Evolutionary conservation across 164 flowering plant species (phyloP), one percentile per base, ranked within the genome.

Genomic region (Cinnamomum chago): DNA sequence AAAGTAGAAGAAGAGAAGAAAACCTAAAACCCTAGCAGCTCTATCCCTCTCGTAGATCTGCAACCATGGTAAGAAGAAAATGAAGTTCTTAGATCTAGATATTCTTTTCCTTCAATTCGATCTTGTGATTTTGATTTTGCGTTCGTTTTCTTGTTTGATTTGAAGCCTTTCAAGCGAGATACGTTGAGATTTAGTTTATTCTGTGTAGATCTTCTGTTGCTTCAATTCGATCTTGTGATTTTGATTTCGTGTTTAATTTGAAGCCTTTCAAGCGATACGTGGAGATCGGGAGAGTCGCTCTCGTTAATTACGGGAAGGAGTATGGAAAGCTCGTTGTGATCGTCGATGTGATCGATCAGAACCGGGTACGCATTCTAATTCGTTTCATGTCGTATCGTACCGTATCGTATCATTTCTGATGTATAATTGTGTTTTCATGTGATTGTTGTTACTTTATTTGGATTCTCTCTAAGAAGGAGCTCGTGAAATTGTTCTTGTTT

Each of bases 181-280:
- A 33, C 40, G 40, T 33, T 33, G 40, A 33, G 40, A 33, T 33
- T 27, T 27, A 27, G 28, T 27, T 27, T 27, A 27, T 27, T 30
- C 35, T 30, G 0, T 40, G 47, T 9, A 40, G 47, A 40, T 40
- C 35, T 30, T 4, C 35, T 30, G 35, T 30, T 30, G 10, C 47
- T 40, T 40, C 47, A 1, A 40, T 7, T 40, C 10, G 47, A 40
- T 40, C 47, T 5, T 40, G 47, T 25, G 28, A 27, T 24, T 60
- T 18, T 64, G 15, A 64, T 25, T 23, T 50, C 3, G 18, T 40
- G 22, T 64, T 62, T 62, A 11, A 40, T 20, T 24, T 64, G 68
- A 28, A 76, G 78, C 78, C 78, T 27, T 76, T 76, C 78, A 76
- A 76, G 74, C 74, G 78, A 58, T 71, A 76, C 17, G 78, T 76